Evolutionary conservation across 495 filamentous ascomycete species (phyloP).

Genomic region (Pyrenula aspistea): DNA sequence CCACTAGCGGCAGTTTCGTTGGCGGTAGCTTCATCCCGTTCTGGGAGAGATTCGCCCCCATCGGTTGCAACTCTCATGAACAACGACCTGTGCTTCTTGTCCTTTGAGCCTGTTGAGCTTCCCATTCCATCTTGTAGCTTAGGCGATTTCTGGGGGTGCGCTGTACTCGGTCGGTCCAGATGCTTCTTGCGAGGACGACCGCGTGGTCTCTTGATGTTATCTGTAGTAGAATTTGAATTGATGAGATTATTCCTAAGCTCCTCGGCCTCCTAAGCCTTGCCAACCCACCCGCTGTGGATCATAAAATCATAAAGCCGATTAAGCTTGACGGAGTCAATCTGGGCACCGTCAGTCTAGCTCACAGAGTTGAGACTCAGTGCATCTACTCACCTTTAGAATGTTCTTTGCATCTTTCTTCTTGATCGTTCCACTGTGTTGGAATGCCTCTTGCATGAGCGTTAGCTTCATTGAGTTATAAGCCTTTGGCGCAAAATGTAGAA

Average conservation of each 20-base stretch:
- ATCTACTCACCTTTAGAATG: conserved; percentile 43
- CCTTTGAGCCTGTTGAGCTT: conserved; percentile 34
- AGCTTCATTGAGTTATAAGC: conserved; percentile 93
- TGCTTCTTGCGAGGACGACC: no score
- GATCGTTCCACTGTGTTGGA: conserved; percentile 71
- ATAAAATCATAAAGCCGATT: conserved; percentile 86
- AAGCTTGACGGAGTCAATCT: conserved; percentile 55
- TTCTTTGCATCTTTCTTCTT: conserved; percentile 85
- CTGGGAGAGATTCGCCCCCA: no score
- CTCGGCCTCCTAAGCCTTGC: conserved; percentile 45
- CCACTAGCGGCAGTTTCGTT: no score
- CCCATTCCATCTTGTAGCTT: conserved; percentile 29
- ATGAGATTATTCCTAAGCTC: no score
- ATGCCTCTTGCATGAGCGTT: conserved; percentile 70
- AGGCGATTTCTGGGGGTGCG: no score
- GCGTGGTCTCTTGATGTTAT: no score
- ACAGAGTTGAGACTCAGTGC: neutral
- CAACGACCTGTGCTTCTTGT: no score
- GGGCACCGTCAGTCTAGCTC: conserved; percentile 4
- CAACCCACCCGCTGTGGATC: conserved; percentile 84
- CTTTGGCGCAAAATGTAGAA: conserved; percentile 75
- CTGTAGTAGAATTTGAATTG: no score
- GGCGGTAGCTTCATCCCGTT: no score
- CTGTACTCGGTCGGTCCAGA: no score
- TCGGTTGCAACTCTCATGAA: no score